Conservation (phyloP, 177 flowering plant species). For the Tripterygium wilfordii region DNA sequence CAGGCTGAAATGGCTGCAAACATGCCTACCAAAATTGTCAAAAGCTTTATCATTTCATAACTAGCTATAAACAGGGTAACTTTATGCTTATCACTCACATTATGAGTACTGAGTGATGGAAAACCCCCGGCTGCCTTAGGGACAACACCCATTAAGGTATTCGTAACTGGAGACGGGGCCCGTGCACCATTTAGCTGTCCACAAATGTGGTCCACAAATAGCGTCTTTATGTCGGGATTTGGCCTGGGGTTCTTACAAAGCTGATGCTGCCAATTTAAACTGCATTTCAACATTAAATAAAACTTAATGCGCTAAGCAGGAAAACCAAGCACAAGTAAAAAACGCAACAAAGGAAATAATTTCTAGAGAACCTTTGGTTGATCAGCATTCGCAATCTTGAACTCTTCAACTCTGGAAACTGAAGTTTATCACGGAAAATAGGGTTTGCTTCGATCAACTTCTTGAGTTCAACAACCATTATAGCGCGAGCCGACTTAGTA, state of each 20-base stretch:
- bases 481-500: constrained; percentile 60
- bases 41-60: background rate
- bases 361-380: constrained; percentile 35
- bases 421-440: constrained; percentile 53
- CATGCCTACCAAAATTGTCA: constrained; percentile 9
- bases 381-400: constrained; percentile 45
- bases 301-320: background rate
- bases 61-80: background rate
- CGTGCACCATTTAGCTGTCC: constrained; percentile 67
- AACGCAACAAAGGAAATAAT: background rate
- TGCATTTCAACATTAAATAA: constrained; percentile 16
- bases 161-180: constrained; percentile 62
- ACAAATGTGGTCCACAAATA: constrained; percentile 61
- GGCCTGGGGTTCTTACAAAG: constrained; percentile 64
- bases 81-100: constrained; percentile 28
- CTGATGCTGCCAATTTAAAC: constrained; percentile 79
- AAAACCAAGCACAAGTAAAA: background rate
- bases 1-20: constrained; percentile 54
- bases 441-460: constrained; percentile 76
- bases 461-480: constrained; percentile 64
- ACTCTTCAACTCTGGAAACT: constrained; percentile 43
- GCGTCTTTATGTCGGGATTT: constrained; percentile 63
- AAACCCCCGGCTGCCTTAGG: constrained; percentile 51
- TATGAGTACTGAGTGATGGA: constrained; percentile 49
- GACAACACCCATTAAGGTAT: constrained; percentile 48